Evolutionary conservation across 108 stramenopile species (phyloP), one percentile per base, ranked within the genome.

Genomic region (Cyclotella baltica): DNA sequence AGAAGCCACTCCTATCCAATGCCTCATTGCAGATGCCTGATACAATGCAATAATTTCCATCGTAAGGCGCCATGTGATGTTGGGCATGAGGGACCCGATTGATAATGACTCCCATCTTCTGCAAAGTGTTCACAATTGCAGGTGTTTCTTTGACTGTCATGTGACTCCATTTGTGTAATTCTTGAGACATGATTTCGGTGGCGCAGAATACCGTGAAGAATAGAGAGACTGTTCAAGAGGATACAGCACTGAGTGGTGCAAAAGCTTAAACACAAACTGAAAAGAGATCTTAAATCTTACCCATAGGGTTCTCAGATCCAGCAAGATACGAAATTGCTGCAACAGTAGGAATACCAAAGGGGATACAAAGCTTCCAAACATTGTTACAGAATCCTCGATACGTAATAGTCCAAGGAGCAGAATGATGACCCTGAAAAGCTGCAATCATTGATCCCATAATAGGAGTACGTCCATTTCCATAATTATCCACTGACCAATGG

Each of bases 401-500:
- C 5, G 95, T 95, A 56, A 98, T 98, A 0, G 97, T 98, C 97
- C 97, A 98, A 0, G 96, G 97, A 15, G 95, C 95, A 9, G 84
- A 85, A 77, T 98, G 97, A 75, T 98, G 97, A 8, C 97, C 97
- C 52, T 98, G 97, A 76, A 98, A 98, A 13, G 97, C 97, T 29
- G 92, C 96, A 81, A 96, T 97, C 35, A 98, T 96, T 33, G 88
- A 78, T 56, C 97, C 97, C 85, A 96, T 93, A 28, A 98, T 78
- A 0, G 97, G 97, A 18, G 97, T 98, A 25, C 88, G 68, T 1
- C 89, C 89, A 69, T 95, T 93, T 27, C 97, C 97, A 70, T 98
- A 98, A 73, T 98, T 98, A 81, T 98, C 97, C n/a, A 97, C 96
- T 31, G 88, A 83, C 96, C 96, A 98, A 81, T 98, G 97, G 30